A percentile compares a stretch with the other conserved stretches of the same genome.
These are phyloP conservation scores for Stevia rebaudiana DNA, from an alignment of 140 eudicot genomes.

Conservation along the genomic window DNA sequence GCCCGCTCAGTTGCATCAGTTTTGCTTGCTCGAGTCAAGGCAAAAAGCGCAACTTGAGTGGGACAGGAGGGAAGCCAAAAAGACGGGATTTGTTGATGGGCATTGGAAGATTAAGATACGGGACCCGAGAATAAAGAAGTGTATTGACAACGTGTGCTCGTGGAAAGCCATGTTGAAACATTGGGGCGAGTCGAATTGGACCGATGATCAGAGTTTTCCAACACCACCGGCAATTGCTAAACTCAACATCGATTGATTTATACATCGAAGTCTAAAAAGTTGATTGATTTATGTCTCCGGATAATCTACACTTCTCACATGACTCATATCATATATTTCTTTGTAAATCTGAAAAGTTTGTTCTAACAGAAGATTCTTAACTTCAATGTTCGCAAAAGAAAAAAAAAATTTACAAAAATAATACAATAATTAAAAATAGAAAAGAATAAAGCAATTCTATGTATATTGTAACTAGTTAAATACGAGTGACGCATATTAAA, in stretches of 20 bases:
- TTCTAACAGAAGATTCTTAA: too few relatives aligned
- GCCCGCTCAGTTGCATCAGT: slow-evolving; percentile 62
- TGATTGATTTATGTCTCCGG: slow-evolving; percentile 18
- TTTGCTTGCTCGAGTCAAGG: slow-evolving; percentile 55
- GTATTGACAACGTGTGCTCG: slow-evolving; percentile 64
- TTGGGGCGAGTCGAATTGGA: slow-evolving; percentile 92
- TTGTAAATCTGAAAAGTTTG: too few relatives aligned
- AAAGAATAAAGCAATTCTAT: too few relatives aligned
- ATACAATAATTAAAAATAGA: too few relatives aligned
- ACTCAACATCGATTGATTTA: slow-evolving; percentile 2
- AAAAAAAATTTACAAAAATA: too few relatives aligned
- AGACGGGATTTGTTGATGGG: slow-evolving; percentile 45
- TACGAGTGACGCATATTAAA: too few relatives aligned
- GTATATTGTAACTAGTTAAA: too few relatives aligned
- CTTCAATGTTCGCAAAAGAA: too few relatives aligned
- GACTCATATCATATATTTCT: too few relatives aligned
- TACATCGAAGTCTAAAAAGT: neutral
- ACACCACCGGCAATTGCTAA: slow-evolving; percentile 50
- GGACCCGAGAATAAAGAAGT: slow-evolving; percentile 54
- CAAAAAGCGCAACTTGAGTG: slow-evolving; percentile 91
- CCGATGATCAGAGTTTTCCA: slow-evolving; percentile 40
- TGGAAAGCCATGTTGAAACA: slow-evolving; percentile 84
- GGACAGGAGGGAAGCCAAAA: slow-evolving; percentile 70
- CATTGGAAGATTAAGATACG: slow-evolving; percentile 62
- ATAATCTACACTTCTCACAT: too few relatives aligned